Evolutionary conservation across 2,329 filamentous ascomycete genomes (phyloP).

Genomic region (Fonsecaea nubica): DNA sequence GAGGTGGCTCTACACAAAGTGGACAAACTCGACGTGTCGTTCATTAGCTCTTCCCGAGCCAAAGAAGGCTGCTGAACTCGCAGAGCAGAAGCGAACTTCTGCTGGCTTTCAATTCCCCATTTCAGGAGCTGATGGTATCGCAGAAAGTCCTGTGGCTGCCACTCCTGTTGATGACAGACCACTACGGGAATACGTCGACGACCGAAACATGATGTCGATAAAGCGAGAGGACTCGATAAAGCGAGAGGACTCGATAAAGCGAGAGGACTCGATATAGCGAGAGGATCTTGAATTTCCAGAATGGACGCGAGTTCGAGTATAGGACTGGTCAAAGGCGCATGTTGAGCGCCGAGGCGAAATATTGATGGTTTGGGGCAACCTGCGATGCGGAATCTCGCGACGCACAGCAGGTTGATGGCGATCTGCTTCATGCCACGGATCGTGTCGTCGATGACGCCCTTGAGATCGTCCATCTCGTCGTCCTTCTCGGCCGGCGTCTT

Average conservation of each 20-base stretch:
- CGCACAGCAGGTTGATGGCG: constrained; percentile 50
- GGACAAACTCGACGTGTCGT: constrained; percentile 88
- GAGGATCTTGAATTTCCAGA: constrained; percentile 34
- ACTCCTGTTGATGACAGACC: constrained; percentile 43
- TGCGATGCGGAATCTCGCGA: constrained; percentile 46
- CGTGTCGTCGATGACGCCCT: constrained; percentile 40
- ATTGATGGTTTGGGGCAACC: no score
- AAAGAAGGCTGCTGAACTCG: constrained; percentile 95
- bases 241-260: no score
- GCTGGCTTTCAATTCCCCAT: constrained; percentile 94
- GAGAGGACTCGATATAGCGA: no score
- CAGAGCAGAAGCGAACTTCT: constrained; percentile 94
- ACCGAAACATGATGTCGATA: constrained; percentile 34
- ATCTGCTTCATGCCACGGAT: constrained; percentile 44
- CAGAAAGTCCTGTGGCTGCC: constrained; percentile 60
- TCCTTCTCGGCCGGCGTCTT: constrained; percentile 33
- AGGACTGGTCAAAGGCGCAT: neutral
- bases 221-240: constrained; percentile 27
- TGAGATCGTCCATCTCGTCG: constrained; percentile 41
- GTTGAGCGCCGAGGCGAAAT: neutral
- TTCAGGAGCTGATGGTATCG: constrained; percentile 67
- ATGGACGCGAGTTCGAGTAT: constrained; percentile 29
- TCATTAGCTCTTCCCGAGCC: constrained; percentile 93
- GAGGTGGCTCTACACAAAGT: constrained; percentile 71
- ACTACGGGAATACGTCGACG: constrained; percentile 33